Evolutionary conservation across 495 filamentous ascomycete species (phyloP).

Genomic region (Penicillium fimorum): DNA sequence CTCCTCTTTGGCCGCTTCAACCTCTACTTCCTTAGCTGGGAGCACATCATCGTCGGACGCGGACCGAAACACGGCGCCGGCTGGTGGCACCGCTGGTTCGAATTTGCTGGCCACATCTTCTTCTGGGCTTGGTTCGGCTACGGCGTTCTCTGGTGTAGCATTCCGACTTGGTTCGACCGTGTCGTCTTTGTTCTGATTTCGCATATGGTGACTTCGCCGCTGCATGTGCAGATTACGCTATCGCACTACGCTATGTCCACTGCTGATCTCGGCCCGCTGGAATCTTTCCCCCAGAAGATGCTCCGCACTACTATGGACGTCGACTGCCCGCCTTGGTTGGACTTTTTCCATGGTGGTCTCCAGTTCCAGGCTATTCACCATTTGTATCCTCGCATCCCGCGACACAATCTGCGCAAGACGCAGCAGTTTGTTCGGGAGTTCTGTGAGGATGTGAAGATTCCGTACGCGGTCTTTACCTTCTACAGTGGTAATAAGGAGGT

Average conservation of each 20-base stretch:
- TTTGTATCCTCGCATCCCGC: conserved; percentile 77
- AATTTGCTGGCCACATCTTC: conserved; percentile 70
- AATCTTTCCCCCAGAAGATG: conserved; percentile 91
- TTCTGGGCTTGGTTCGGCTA: conserved; percentile 94
- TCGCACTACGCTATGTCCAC: conserved; percentile 95
- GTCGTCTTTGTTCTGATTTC: conserved; percentile 74
- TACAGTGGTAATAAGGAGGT: conserved; percentile 81
- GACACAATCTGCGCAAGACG: conserved; percentile 78
- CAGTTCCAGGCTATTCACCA: conserved; percentile 93
- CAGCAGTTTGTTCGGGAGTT: conserved; percentile 82
- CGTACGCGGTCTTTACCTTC: conserved; percentile 86
- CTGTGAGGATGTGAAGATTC: conserved; percentile 78
- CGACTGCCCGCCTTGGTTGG: conserved; percentile 83
- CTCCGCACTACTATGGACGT: conserved; percentile 92
- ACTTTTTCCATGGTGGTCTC: conserved; percentile 86
- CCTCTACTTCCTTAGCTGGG: conserved; percentile 75
- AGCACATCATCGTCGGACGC: conserved; percentile 64
- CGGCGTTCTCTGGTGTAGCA: conserved; percentile 63
- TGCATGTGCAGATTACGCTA: conserved; percentile 88
- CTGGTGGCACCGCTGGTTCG: conserved; percentile 80
- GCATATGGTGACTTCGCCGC: conserved; percentile 74
- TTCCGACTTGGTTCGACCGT: conserved; percentile 64
- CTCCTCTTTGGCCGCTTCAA: conserved; percentile 82
- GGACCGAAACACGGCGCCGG: conserved; percentile 74
- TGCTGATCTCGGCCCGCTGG: conserved; percentile 71